Base-by-base conservation (phyloP, 257 asterid species). In the Fraxinus excelsior region DNA sequence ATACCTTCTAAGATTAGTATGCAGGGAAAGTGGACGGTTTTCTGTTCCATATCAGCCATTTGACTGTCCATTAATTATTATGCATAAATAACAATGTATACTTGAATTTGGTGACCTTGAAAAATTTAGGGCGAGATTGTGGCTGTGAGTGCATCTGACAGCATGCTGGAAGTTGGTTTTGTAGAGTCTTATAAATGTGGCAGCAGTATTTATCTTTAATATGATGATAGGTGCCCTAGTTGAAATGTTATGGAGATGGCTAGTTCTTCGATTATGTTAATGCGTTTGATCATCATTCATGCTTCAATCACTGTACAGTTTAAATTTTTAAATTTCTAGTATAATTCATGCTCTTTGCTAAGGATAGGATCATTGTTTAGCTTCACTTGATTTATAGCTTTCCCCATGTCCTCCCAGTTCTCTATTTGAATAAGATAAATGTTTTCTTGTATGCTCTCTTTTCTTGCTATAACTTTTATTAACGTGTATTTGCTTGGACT, bases 401-500 rank as follows among this genome's bases (percentile, higher is more conserved):
- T 12, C 53, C 10, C 8, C 18, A 21, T 72, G 53, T 70, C 79
- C 49, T 66, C 72, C 53, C 19, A 32, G 60, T 65, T 82, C 37
- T 44, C 37, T 53, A 31, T 21, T 42, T 14, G 14, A 28, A 10
- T 21, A 8, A 7, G 42, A 74, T 74, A 72, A 21, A 58, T 80
- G 76, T 32, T 53, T 66, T 56, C 11, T 19, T n/a, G 65, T 56
- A n/a, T 60, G n/a, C 60, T 26, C n/a, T 73, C 42, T 77, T 79
- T 71, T 74, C 19, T 29, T 67, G 34, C 75, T 42, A 58, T 37
- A 69, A 60, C 26, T 68, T 76, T 49, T 66, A 3, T 74, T 78
- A 73, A 76, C 75, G 21, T 19, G 35, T 65, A 77, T 31, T 77
- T n/a, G 76, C 28, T 67, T 66, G 80, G 67, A 67, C 18, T 86